Percentiles rank a stretch among this genome's conserved stretches.
phyloP scores from a whole-genome alignment of 176 grass and related monocot species.

The Phragmites australis region DNA sequence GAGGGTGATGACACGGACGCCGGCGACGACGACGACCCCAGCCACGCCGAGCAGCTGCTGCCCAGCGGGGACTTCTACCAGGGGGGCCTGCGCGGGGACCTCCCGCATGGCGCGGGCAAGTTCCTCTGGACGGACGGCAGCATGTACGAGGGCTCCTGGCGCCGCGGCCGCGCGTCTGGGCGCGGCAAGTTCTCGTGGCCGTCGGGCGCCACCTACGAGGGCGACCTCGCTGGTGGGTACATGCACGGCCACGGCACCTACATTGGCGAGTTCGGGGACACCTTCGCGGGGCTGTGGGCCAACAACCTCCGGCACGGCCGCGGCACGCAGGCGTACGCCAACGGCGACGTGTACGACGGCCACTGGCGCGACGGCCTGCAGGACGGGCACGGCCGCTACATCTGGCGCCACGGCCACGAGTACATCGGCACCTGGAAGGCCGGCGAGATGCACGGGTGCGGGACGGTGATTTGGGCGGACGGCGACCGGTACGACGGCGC shows the following conservation, averaged over 20 bases:
- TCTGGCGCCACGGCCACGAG: conserved; percentile 76
- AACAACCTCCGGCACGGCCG: conserved; percentile 76
- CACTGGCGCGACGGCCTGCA: conserved; percentile 71
- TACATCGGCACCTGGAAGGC: conserved; percentile 72
- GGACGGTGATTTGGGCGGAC: conserved; percentile 62
- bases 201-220: conserved; percentile 78
- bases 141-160: conserved; percentile 84
- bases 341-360: conserved; percentile 75
- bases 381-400: conserved; percentile 67
- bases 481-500: conserved; percentile 79
- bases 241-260: conserved; percentile 76
- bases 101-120: conserved; percentile 66
- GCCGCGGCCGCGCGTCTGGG: conserved; percentile 52
- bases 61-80: conserved; percentile 71
- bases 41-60: conserved; percentile 54
- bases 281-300: conserved; percentile 64
- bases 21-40: neutral
- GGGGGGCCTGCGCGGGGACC: conserved; percentile 43
- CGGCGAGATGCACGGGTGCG: conserved; percentile 70
- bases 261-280: conserved; percentile 69
- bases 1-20: neutral
- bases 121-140: conserved; percentile 80
- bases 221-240: conserved; percentile 61
- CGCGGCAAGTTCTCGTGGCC: conserved; percentile 83
- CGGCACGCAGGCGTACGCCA: conserved; percentile 66